Evolutionary conservation across 352 stramenopile species (phyloP), one percentile per base, ranked within the genome.

Genomic region (Globisporangium nodosum): DNA sequence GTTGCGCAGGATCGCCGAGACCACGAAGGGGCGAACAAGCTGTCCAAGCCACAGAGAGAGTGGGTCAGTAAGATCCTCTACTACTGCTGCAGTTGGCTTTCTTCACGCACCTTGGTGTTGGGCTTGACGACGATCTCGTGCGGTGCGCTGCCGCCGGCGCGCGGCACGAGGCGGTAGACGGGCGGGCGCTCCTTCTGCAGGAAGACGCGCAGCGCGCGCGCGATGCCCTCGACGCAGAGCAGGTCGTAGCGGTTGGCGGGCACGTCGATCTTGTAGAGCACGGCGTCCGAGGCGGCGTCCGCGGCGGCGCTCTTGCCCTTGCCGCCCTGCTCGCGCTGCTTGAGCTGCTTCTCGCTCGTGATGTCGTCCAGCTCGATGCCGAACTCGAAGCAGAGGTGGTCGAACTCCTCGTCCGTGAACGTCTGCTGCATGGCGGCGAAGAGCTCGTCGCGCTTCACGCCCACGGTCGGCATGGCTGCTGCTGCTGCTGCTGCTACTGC

Each of bases 201-300:
- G 74, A 99, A 99, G 53, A 99, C 94, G 43, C 87, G 81, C 15
- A 99, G 73, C 40, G 96, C 93, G 52, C 97, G 87, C 30, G 94
- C 90, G 39, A 99, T 95, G 54, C 98, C 97, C 72, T 99, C 98
- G 48, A 99, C 84, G 64, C 97, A 99, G 12, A 99, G 85, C 54
- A 99, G 70, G 84, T 99, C 98, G 81, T 99, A 99, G 59, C 97
- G 84, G 77, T 99, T 99, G 31, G 98, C 98, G 0, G 98, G 97
- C 57, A 99, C 96, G 74, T 99, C 98, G 73, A 99, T 99, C 76
- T 99, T 99, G 90, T 99, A 99, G 51, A 99, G 82, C 39, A 99
- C 90, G 45, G 90, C 87, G 55, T 96, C 89, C 66, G 76, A 87
- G 60, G 76, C 68, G 24, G 64, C 69, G 57, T 81, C 82, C 56